Conservation (phyloP, 768 basidiomycete species). For the Phlebiopsis gigantea region DNA sequence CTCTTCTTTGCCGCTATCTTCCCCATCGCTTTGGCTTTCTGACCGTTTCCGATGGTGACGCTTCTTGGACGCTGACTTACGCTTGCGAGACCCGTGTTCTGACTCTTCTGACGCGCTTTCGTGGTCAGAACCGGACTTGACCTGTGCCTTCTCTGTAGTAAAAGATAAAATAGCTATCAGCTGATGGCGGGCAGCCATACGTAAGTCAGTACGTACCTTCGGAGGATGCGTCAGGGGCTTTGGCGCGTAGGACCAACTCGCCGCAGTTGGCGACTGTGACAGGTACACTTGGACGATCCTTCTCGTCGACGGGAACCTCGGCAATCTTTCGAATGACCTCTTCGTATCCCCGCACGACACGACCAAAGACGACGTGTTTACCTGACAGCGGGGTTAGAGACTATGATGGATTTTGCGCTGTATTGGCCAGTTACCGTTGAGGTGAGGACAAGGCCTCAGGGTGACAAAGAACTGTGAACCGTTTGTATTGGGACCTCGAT, state of each 20-base stretch:
- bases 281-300: conserved; percentile 64
- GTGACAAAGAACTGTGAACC: conserved; percentile 87
- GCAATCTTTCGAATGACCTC: conserved; percentile 55
- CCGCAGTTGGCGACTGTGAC: conserved; percentile 75
- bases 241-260: conserved; percentile 70
- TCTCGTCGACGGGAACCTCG: conserved; percentile 64
- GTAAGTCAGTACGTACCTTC: background rate
- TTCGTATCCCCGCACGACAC: conserved; percentile 54
- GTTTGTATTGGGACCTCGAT: conserved; percentile 79
- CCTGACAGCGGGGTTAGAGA: conserved; percentile 28
- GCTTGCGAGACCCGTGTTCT: background rate
- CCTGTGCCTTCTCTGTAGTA: background rate
- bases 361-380: conserved; percentile 51
- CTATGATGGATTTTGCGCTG: background rate
- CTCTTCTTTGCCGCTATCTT: conserved; percentile 14
- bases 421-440: conserved; percentile 47
- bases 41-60: conserved; percentile 17
- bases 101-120: conserved; percentile 9
- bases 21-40: conserved; percentile 9
- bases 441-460: conserved; percentile 65
- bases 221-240: conserved; percentile 17
- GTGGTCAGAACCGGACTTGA: background rate
- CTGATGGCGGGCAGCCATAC: background rate
- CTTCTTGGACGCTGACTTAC: background rate
- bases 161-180: background rate